A percentile compares a stretch with the other conserved stretches of the same genome.
phyloP scores from a whole-genome alignment of 2,329 filamentous ascomycete genomes.

The Knoxdaviesia capensis region DNA sequence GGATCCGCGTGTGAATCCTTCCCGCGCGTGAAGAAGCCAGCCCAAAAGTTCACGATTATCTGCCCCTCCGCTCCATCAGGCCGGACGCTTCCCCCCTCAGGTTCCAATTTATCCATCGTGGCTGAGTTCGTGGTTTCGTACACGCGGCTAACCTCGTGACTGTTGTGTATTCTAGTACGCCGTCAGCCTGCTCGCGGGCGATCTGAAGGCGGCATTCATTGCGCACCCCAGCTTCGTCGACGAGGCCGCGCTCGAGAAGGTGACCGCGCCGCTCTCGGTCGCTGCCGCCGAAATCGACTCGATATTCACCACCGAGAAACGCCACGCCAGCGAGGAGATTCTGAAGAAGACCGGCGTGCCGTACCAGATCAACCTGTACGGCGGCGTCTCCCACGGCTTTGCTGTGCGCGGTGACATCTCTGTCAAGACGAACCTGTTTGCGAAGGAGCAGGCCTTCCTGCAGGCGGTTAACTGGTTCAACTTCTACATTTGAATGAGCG shows the following conservation, averaged over 20 bases:
- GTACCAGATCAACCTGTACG: slow-evolving; percentile 64
- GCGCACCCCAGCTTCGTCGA: slow-evolving; percentile 64
- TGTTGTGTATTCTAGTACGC: slow-evolving; percentile 31
- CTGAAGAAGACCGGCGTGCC: slow-evolving; percentile 33
- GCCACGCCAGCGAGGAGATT: slow-evolving; percentile 44
- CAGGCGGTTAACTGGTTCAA: slow-evolving; percentile 68
- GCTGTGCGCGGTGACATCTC: slow-evolving; percentile 44
- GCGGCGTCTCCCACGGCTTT: slow-evolving; percentile 55
- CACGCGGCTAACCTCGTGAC: too few species aligned
- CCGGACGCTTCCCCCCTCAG: too few species aligned
- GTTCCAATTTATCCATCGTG: too few species aligned
- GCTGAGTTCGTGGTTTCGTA: too few species aligned
- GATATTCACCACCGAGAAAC: slow-evolving; percentile 43
- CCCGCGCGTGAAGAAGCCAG: too few species aligned
- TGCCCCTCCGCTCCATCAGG: not conserved
- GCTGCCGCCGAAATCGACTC: slow-evolving; percentile 41
- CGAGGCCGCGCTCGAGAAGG: slow-evolving; percentile 41
- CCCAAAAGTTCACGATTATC: too few species aligned
- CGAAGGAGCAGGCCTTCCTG: slow-evolving; percentile 63
- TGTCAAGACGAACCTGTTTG: slow-evolving; percentile 38
- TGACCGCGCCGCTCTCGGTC: slow-evolving; percentile 49
- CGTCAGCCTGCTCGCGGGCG: slow-evolving; percentile 40
- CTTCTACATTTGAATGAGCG: not conserved
- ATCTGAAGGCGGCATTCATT: slow-evolving; percentile 49
- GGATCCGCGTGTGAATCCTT: too few species aligned